These are phyloP conservation scores for Gloeophyllum trabeum DNA, from an alignment of 768 basidiomycete species.

Conservation along the genomic window DNA sequence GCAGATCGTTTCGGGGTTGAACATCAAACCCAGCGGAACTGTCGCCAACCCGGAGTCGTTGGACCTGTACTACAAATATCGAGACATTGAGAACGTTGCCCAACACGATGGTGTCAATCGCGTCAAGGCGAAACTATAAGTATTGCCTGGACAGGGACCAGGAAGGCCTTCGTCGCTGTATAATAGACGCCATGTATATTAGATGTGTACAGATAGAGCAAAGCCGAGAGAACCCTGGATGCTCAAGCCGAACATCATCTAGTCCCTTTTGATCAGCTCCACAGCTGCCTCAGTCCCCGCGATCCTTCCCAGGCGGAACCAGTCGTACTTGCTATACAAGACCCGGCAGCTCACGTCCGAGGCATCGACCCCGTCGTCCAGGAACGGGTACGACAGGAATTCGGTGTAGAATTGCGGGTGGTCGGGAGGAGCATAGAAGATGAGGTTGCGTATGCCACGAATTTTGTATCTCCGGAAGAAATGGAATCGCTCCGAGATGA, in stretches of 20 bases:
- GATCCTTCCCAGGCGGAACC: slow-evolving; percentile 80
- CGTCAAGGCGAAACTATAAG: slow-evolving; percentile 10
- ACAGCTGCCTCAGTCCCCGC: slow-evolving; percentile 34
- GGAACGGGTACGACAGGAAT: slow-evolving; percentile 81
- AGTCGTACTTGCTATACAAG: slow-evolving; percentile 83
- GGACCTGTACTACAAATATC: slow-evolving; percentile 51
- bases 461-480: slow-evolving; percentile 96
- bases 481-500: slow-evolving; percentile 97
- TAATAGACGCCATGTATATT: too few species aligned
- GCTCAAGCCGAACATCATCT: too few species aligned
- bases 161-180: too few species aligned
- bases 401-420: slow-evolving; percentile 92
- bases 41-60: slow-evolving; percentile 65
- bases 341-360: slow-evolving; percentile 76
- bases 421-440: slow-evolving; percentile 90
- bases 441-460: slow-evolving; percentile 81
- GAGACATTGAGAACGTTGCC: slow-evolving; percentile 30
- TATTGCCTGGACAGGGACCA: too few species aligned
- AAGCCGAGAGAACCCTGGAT: too few species aligned
- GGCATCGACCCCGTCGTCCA: slow-evolving; percentile 79
- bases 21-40: slow-evolving; percentile 59
- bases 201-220: too few species aligned
- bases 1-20: slow-evolving; percentile 61
- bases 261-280: slow-evolving; percentile 14
- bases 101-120: neutral